phyloP scores from a whole-genome alignment of 768 basidiomycete species.

The Hygrocybe coccinea region DNA sequence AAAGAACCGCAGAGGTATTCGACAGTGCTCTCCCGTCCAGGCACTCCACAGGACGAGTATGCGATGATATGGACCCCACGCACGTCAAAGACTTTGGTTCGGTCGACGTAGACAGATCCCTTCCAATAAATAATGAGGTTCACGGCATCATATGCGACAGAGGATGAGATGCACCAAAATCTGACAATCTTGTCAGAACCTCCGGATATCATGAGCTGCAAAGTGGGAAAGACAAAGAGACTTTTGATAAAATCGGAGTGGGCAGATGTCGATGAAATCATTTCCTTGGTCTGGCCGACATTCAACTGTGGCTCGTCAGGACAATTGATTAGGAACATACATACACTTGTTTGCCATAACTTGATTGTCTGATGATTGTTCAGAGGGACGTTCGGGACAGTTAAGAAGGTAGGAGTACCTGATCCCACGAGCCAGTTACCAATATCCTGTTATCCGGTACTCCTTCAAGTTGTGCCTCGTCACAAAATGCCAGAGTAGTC shows the following conservation, averaged over 20 bases:
- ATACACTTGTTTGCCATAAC: conserved; percentile 77
- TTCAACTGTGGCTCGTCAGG: not conserved
- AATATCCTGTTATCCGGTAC: conserved; percentile 49
- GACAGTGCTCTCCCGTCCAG: conserved; percentile 53
- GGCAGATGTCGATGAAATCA: conserved; percentile 66
- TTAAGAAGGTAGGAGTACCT: conserved; percentile 35
- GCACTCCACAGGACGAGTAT: conserved; percentile 84
- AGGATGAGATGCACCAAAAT: conserved; percentile 64
- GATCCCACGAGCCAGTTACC: conserved; percentile 94
- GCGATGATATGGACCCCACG: conserved; percentile 69
- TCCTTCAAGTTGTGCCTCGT: conserved; percentile 34
- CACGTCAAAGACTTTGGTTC: conserved; percentile 42
- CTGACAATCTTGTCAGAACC: conserved; percentile 87
- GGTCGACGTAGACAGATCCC: conserved; percentile 57
- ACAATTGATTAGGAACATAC: conserved; percentile 18
- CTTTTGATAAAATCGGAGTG: conserved; percentile 92
- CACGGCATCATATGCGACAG: not conserved
- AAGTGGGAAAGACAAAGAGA: conserved; percentile 62
- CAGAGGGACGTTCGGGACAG: not conserved
- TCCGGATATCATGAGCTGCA: conserved; percentile 71
- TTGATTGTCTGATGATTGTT: conserved; percentile 62
- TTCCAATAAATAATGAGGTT: conserved; percentile 23
- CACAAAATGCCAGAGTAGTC: conserved; percentile 70
- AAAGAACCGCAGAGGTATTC: conserved; percentile 49
- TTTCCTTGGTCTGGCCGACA: conserved; percentile 56